Base-by-base conservation (phyloP, 1,284 basidiomycete species). In the Gyrodon tennesseensis region DNA sequence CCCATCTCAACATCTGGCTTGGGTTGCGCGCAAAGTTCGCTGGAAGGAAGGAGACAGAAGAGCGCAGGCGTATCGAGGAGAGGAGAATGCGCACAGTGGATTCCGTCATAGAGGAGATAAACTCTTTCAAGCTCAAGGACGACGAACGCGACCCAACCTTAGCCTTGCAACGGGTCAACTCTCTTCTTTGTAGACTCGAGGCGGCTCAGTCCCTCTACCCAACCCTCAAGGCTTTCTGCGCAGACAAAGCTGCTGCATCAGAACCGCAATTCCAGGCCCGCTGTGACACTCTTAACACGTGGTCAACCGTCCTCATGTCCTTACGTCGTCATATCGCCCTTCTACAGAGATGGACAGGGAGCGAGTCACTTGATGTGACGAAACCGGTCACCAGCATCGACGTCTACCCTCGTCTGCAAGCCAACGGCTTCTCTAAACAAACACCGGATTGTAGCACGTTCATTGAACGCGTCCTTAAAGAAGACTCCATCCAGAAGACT, bases 391-490 rank as follows among this genome's bases (percentile, higher is more conserved):
- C 87, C 37, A 82, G 77, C 56, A 81, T 83, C 31, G 89, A 91
- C 65, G 71, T 75, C 56, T 72, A 75, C 43, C 69, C 74, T 52
- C 70, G 70, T 56, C 61, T 66, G 63, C 63, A 70, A 25, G 62
- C 72, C 55, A 72, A 74, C 61, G 76, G 73, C n/a, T 71, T 76
- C 19, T 68, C 77, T 34, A 83, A 86, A 46, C 71, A 73, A 64
- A 74, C 83, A 44, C 75, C 83, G 23, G 85, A 86, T 69, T 84
- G 83, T 65, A 90, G 84, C 66, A 92, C 86, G 71, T 99, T 99
- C 75, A 90, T 98, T 43, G 97, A 99, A 76, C 88, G 94, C 46
- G 83, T 99, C 49, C 84, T 98, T 65, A 98, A 98, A 76, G 97
- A 99, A 78, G 96, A 98, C 73, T 92, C 91, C 23, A 88, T 98